Evolutionary conservation across 805 yeast genomes (phyloP).

Genomic region (Kurtzmaniella fragi): DNA sequence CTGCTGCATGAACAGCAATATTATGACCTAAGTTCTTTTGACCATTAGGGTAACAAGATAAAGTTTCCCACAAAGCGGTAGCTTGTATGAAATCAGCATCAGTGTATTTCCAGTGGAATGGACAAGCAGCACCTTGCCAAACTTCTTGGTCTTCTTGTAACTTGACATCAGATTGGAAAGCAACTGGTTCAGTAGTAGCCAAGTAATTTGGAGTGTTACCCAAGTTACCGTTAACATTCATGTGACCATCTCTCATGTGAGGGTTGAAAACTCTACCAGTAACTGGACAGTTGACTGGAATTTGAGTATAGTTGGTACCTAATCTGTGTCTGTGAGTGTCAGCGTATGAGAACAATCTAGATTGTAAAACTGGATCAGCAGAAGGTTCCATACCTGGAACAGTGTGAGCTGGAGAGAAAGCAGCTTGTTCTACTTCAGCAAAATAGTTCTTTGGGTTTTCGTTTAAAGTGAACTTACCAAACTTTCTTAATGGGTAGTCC

Average conservation of each 20-base stretch:
- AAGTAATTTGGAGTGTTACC: conserved; percentile 76
- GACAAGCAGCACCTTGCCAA: conserved; percentile 78
- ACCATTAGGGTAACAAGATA: conserved; percentile 74
- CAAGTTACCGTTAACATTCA: conserved; percentile 57
- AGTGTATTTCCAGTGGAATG: conserved; percentile 78
- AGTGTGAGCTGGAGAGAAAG: conserved; percentile 68
- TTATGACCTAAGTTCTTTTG: conserved; percentile 82
- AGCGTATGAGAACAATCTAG: conserved; percentile 69
- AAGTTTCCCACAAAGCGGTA: conserved; percentile 68
- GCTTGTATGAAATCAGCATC: conserved; percentile 81
- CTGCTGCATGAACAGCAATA: conserved; percentile 66
- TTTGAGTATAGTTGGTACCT: conserved; percentile 71
- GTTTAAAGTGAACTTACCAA: conserved; percentile 74
- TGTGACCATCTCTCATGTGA: conserved; percentile 77
- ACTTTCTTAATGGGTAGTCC: conserved; percentile 80
- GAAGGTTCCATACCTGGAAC: conserved; percentile 74
- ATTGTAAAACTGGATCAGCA: conserved; percentile 74
- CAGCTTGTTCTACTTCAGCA: conserved; percentile 61
- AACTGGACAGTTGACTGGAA: conserved; percentile 85
- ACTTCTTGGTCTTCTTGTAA: conserved; percentile 68
- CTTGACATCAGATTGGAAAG: conserved; percentile 36
- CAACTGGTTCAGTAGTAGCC: conserved; percentile 49
- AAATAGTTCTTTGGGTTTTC: conserved; percentile 84
- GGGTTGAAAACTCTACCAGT: conserved; percentile 49
- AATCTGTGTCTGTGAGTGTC: conserved; percentile 77